Evolutionary conservation across 768 basidiomycete species (phyloP).

Genomic region (Rubroboletus satanas): DNA sequence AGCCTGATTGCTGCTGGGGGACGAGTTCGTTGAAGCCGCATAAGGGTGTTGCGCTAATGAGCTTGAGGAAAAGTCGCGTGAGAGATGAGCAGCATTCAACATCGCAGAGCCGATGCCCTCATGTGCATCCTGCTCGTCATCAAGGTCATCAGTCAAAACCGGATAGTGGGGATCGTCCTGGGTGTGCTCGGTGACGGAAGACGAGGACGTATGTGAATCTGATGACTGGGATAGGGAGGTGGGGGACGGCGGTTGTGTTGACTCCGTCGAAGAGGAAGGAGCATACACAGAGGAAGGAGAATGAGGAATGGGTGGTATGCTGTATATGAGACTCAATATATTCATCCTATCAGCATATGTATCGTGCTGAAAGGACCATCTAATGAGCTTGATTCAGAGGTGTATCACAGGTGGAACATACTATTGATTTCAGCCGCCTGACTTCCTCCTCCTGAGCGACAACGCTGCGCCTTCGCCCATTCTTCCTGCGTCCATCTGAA

Average conservation of each 20-base stretch:
- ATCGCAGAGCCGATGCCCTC: conserved; percentile 48
- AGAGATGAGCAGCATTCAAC: conserved; percentile 31
- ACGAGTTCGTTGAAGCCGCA: conserved; percentile 39
- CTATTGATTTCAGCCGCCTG: conserved; percentile 79
- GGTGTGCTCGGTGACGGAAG: conserved; percentile 37
- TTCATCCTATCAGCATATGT: conserved; percentile 95
- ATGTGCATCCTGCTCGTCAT: conserved; percentile 36
- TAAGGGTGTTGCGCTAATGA: conserved; percentile 46
- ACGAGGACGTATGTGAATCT: conserved; percentile 49
- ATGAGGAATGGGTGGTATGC: conserved; percentile 73
- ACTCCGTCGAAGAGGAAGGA: conserved; percentile 36
- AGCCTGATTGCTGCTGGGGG: conserved; percentile 20
- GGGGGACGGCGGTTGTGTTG: conserved; percentile 37
- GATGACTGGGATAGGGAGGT: conserved; percentile 37
- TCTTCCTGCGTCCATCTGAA: conserved; percentile 58
- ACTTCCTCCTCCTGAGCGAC: conserved; percentile 93
- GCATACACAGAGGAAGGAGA: conserved; percentile 53
- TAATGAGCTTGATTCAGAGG: conserved; percentile 13
- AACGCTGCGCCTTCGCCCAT: conserved; percentile 67
- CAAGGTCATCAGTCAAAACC: conserved; percentile 17
- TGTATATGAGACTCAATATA: conserved; percentile 85
- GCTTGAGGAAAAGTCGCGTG: conserved; percentile 26
- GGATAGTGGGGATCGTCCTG: conserved; percentile 34
- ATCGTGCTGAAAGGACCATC: conserved; percentile 61
- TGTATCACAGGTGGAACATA: conserved; percentile 42